Conservation (phyloP, 305 asterid genomes). For the Caryopteris hybrid region DNA sequence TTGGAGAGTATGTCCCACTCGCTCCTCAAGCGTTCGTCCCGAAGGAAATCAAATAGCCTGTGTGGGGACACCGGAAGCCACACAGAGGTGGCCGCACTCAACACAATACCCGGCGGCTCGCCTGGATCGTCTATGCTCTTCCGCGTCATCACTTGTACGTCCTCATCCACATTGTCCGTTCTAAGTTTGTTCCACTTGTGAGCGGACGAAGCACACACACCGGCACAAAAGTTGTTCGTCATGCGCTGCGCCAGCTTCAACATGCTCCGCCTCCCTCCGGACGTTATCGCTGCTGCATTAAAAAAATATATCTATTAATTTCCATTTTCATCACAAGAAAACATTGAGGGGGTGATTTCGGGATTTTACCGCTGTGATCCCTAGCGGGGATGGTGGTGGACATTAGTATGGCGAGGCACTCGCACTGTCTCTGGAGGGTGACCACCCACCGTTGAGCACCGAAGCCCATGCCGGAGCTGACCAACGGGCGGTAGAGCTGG, state of each 20-base stretch:
- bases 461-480: slow-evolving; percentile 82
- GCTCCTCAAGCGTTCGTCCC: slow-evolving; percentile 75
- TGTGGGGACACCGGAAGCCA: slow-evolving; percentile 92
- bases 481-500: slow-evolving; percentile 68
- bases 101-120: slow-evolving; percentile 88
- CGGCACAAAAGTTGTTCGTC: slow-evolving; percentile 92
- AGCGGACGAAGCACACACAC: slow-evolving; percentile 81
- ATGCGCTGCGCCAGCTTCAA: slow-evolving; percentile 92
- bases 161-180: slow-evolving; percentile 76
- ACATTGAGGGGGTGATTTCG: background rate
- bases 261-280: slow-evolving; percentile 91
- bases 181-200: slow-evolving; percentile 90
- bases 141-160: slow-evolving; percentile 88
- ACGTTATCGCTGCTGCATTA: slow-evolving; percentile 55
- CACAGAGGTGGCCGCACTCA: slow-evolving; percentile 93
- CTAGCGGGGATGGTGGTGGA: slow-evolving; percentile 52
- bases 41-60: slow-evolving; percentile 75
- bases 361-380: slow-evolving; percentile 49
- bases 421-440: slow-evolving; percentile 84
- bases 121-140: slow-evolving; percentile 94
- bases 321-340: background rate
- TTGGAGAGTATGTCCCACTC: slow-evolving; percentile 95
- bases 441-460: slow-evolving; percentile 92
- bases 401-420: slow-evolving; percentile 93
- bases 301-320: background rate